Base-by-base conservation (phyloP, 208 protist genomes). In the Tritrichomonas foetus region DNA sequence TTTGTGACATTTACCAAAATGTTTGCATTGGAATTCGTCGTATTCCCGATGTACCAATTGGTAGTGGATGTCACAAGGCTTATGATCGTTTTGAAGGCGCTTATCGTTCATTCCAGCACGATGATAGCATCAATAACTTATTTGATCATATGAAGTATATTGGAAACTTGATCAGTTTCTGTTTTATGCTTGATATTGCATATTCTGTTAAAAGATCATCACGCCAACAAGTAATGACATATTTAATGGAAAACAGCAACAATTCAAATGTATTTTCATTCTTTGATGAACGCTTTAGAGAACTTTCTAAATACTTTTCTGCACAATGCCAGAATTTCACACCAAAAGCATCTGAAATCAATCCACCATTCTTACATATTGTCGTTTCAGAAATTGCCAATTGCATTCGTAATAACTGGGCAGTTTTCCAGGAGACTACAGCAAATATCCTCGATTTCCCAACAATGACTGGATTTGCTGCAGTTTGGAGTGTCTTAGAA, bases 381-480 rank as follows among this genome's bases (percentile, higher is more conserved):
- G 5, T 61, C 16, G 53, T 61, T 22, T 22, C 5, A 22, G 16
- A 61, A 61, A 5, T 61, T 61, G 5, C 53, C 16, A 16, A 61
- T 61, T 16, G 5, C 16, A 16, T 61, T 61, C 53, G 16, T 61
- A 16, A 61, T 22, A 16, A 61, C 11, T 61, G 78, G 22, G 78
- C 53, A 41, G 1, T 89, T 20, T 89, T 89, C 47, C 27, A 89
- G 22, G 78, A 89, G 30, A 89, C 41, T 27, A 57, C 78, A 3
- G 27, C 47, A 89, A 89, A 89, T 50, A 57, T 89, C 13, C 41
- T 89, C 78, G 78, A 89, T 50, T 57, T 89, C 47, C 41, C 41
- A 39, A 57, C 78, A 8, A 22, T 61, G 9, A 53, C 3, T 2
- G 78, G 78, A n/a, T 89, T 89, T 27, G 78, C 78, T 57, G 5